phyloP scores from a whole-genome alignment of 352 stramenopile species.

The Pythium pyrilobum region DNA sequence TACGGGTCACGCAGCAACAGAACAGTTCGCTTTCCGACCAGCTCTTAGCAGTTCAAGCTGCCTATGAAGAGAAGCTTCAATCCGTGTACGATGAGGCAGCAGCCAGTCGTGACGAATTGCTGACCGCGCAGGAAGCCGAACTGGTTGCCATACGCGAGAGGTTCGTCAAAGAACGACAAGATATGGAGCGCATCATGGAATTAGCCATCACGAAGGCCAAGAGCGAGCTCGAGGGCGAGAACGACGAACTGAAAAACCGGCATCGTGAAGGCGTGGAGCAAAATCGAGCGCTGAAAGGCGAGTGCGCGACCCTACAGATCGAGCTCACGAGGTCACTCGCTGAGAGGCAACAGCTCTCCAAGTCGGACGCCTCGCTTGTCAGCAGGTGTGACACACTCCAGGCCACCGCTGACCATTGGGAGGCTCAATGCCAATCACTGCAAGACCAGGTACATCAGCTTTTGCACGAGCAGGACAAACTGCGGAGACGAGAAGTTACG shows the following conservation, averaged over 20 bases:
- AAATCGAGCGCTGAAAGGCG: neutral
- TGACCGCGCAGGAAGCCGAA: slow-evolving; percentile 28
- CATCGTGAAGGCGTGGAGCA: slow-evolving; percentile 15
- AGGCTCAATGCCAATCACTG: slow-evolving; percentile 8
- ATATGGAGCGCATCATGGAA: slow-evolving; percentile 42
- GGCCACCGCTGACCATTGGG: slow-evolving; percentile 6
- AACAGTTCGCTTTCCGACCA: slow-evolving; percentile 35
- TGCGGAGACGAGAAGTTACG: neutral
- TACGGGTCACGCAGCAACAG: slow-evolving; percentile 29
- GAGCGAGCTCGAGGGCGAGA: slow-evolving; percentile 32
- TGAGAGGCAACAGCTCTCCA: slow-evolving; percentile 1
- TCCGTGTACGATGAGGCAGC: slow-evolving; percentile 28
- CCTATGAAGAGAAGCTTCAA: slow-evolving; percentile 36
- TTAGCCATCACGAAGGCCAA: slow-evolving; percentile 30
- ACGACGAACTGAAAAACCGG: slow-evolving; percentile 13
- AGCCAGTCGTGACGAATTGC: slow-evolving; percentile 24
- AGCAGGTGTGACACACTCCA: slow-evolving; percentile 5
- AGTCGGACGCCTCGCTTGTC: slow-evolving; percentile 4
- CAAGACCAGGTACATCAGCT: slow-evolving; percentile 16
- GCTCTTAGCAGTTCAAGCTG: slow-evolving; percentile 38
- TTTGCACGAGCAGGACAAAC: slow-evolving; percentile 9
- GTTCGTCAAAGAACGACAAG: slow-evolving; percentile 28
- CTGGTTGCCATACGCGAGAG: slow-evolving; percentile 28
- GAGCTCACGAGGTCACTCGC: neutral
- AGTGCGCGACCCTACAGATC: neutral